These are phyloP conservation scores for Globisporangium cystogenes DNA, from an alignment of 352 stramenopile species.

Conservation along the genomic window DNA sequence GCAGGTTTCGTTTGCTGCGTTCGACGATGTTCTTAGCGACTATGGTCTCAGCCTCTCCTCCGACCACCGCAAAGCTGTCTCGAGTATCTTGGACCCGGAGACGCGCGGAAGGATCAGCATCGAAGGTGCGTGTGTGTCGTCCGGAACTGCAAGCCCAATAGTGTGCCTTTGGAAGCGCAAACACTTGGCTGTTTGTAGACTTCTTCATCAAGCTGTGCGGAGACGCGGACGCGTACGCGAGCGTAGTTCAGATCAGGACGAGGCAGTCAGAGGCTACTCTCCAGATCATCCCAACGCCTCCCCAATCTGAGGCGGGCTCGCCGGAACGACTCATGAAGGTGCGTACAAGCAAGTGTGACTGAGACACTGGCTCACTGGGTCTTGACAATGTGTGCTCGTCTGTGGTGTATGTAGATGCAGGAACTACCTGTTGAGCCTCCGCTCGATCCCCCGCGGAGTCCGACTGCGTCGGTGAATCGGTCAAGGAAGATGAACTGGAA, in stretches of 20 bases:
- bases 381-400: too few relatives aligned
- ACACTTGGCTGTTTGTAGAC: slow-evolving; percentile 22
- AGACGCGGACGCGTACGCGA: slow-evolving; percentile 48
- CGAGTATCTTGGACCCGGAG: slow-evolving; percentile 48
- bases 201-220: slow-evolving; percentile 76
- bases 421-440: slow-evolving; percentile 11
- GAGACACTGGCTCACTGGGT: too few relatives aligned
- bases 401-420: slow-evolving; percentile 12
- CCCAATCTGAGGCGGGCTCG: slow-evolving; percentile 1
- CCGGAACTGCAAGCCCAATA: not conserved
- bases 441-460: slow-evolving; percentile 10
- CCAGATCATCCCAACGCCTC: slow-evolving; percentile 4
- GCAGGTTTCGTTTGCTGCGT: slow-evolving; percentile 56
- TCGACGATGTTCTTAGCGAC: slow-evolving; percentile 68
- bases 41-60: slow-evolving; percentile 47
- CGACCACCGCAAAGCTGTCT: slow-evolving; percentile 34
- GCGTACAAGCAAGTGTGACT: too few relatives aligned
- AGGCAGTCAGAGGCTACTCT: not conserved
- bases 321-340: slow-evolving; percentile 6
- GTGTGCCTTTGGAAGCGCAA: too few relatives aligned
- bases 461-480: slow-evolving; percentile 22
- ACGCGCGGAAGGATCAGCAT: slow-evolving; percentile 52
- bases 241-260: slow-evolving; percentile 14
- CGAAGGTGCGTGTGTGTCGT: slow-evolving; percentile 36
- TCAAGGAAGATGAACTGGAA: slow-evolving; percentile 57